A percentile compares a stretch with the other conserved stretches of the same genome.
Evolutionary conservation across 768 basidiomycete genomes (phyloP).

Genomic region (Nidularia pulvinata): DNA sequence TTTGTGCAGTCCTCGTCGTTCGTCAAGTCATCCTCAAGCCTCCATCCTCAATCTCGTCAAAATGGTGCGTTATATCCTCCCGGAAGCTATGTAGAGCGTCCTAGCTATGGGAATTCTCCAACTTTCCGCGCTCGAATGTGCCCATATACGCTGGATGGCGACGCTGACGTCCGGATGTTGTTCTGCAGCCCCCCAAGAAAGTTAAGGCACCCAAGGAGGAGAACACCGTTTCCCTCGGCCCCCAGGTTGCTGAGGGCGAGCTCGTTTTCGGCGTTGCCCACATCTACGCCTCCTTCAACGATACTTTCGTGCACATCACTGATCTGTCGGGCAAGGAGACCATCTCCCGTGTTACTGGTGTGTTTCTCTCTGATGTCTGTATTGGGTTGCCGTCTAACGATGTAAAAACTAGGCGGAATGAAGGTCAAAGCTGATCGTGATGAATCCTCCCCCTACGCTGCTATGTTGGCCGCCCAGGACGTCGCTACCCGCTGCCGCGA

Average conservation of each 20-base stretch:
- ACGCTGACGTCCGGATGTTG: constrained; percentile 48
- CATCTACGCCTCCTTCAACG: constrained; percentile 99
- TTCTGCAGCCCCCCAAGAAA: constrained; percentile 79
- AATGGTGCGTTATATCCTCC: constrained; percentile 32
- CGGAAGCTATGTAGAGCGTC: constrained; percentile 3
- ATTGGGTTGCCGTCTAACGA: neutral
- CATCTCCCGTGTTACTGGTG: constrained; percentile 97
- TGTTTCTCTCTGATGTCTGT: constrained; percentile 15
- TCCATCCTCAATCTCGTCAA: constrained; percentile 21
- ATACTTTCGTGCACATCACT: constrained; percentile 99
- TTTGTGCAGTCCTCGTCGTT: constrained; percentile 16
- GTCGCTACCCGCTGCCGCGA: constrained; percentile 96
- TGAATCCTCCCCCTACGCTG: constrained; percentile 97
- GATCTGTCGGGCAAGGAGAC: constrained; percentile 99
- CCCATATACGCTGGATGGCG: constrained; percentile 44
- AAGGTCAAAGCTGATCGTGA: constrained; percentile 99
- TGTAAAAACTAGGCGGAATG: constrained; percentile 76
- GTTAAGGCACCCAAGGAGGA: constrained; percentile 78
- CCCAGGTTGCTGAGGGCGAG: constrained; percentile 95
- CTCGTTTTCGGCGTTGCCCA: constrained; percentile 98
- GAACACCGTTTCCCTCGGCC: constrained; percentile 88
- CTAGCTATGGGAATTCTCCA: constrained; percentile 6
- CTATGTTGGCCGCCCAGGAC: constrained; percentile 98
- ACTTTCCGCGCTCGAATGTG: constrained; percentile 1
- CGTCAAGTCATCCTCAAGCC: constrained; percentile 30